A percentile compares a stretch with the other conserved stretches of the same genome.
Evolutionary conservation across 768 basidiomycete species (phyloP).

Genomic region (Phylloporus rhodoxanthus): DNA sequence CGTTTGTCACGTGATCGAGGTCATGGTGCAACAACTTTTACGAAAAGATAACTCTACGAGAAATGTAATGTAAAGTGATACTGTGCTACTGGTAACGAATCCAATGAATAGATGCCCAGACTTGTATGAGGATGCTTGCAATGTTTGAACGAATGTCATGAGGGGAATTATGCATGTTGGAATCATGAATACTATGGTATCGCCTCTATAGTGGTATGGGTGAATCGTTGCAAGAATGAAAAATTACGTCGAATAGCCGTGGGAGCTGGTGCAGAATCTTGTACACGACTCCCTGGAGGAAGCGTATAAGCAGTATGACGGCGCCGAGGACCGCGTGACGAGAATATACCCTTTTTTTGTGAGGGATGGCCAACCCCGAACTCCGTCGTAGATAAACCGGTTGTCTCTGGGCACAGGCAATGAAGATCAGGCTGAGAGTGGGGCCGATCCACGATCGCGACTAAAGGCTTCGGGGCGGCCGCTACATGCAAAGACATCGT

Average conservation of each 20-base stretch:
- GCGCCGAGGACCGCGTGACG: conserved; percentile 18
- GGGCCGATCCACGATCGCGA: conserved; percentile 16
- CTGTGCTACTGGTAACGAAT: conserved; percentile 3
- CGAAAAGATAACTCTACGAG: conserved; percentile 4
- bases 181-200: conserved; percentile 6
- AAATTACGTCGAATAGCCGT: conserved; percentile 29
- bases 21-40: too few relatives aligned
- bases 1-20: conserved; percentile 27
- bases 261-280: conserved; percentile 12
- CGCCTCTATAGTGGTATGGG: conserved; percentile 11
- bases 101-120: conserved; percentile 4
- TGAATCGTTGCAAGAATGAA: conserved; percentile 34
- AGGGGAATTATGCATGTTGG: not conserved
- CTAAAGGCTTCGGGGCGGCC: conserved; percentile 4
- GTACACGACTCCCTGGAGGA: conserved; percentile 11
- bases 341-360: conserved; percentile 11
- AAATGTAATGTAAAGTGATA: conserved; percentile 15
- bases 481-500: conserved; percentile 23
- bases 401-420: conserved; percentile 15
- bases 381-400: conserved; percentile 13
- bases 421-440: conserved; percentile 31
- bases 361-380: conserved; percentile 19
- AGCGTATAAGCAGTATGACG: conserved; percentile 17
- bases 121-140: conserved; percentile 19
- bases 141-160: conserved; percentile 3